Conservation (phyloP, 2,329 filamentous ascomycete genomes). For the Epichloe elymi region DNA sequence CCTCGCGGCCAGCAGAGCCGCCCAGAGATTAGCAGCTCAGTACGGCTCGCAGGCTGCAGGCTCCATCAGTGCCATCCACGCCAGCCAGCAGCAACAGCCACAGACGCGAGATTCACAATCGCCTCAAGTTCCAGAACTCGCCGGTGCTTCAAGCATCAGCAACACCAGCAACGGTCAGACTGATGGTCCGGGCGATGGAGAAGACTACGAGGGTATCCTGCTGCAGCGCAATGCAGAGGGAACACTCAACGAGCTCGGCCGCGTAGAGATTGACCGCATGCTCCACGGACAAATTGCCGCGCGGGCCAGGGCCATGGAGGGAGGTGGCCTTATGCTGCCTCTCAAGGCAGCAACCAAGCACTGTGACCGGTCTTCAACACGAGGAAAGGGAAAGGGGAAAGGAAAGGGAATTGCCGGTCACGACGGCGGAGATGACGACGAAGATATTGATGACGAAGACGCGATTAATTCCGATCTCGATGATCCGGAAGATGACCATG, state of each 20-base stretch:
- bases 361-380: slow-evolving; percentile 7
- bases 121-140: slow-evolving; percentile 14
- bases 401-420: slow-evolving; percentile 31
- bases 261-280: slow-evolving; percentile 52
- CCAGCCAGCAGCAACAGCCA: slow-evolving; percentile 21
- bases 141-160: slow-evolving; percentile 10
- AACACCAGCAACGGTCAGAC: slow-evolving; percentile 43
- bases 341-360: slow-evolving; percentile 41
- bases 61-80: slow-evolving; percentile 51
- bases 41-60: slow-evolving; percentile 53
- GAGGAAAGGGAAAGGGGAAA: slow-evolving; percentile 11
- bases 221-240: slow-evolving; percentile 42
- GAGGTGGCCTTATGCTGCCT: slow-evolving; percentile 63
- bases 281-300: slow-evolving; percentile 56
- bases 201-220: slow-evolving; percentile 45
- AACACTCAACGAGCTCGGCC: slow-evolving; percentile 40
- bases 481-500: slow-evolving; percentile 75
- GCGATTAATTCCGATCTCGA: slow-evolving; percentile 98
- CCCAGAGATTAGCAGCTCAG: slow-evolving; percentile 41
- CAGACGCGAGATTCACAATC: slow-evolving; percentile 15
- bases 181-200: slow-evolving; percentile 54
- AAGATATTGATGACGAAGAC: slow-evolving; percentile 65
- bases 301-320: slow-evolving; percentile 56
- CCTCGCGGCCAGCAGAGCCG: slow-evolving; percentile 40
- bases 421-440: slow-evolving; percentile 51